Percentiles rank a stretch among this genome's conserved stretches.
phyloP scores from a whole-genome alignment of 192 early-diverging fungal genomes.

The Backusella morwellensis region DNA sequence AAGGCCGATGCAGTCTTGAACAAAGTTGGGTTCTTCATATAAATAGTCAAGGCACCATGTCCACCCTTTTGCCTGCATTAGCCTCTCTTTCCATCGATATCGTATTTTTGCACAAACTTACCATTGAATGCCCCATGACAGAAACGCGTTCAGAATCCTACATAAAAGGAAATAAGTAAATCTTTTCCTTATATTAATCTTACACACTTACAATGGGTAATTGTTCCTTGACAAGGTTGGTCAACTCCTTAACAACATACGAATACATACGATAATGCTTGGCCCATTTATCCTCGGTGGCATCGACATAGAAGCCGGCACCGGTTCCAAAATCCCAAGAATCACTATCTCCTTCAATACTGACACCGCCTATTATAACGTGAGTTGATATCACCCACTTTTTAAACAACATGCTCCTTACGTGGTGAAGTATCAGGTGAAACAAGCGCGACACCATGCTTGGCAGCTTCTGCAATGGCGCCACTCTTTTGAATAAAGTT shows the following conservation, averaged over 20 bases:
- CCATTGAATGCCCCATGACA: constrained; percentile 73
- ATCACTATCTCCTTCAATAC: constrained; percentile 71
- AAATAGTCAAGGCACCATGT: constrained; percentile 81
- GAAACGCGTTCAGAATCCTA: constrained; percentile 46
- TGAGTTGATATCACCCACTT: neutral
- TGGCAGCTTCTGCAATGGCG: constrained; percentile 58
- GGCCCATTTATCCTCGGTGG: constrained; percentile 73
- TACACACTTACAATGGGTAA: constrained; percentile 58
- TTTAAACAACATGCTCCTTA: constrained; percentile 14
- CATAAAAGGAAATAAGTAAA: neutral
- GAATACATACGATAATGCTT: constrained; percentile 83
- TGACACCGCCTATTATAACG: constrained; percentile 44
- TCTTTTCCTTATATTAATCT: neutral
- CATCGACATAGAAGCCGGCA: constrained; percentile 72
- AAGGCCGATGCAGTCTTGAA: constrained; percentile 79
- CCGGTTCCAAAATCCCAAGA: constrained; percentile 68
- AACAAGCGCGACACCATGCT: constrained; percentile 72
- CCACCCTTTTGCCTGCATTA: constrained; percentile 56
- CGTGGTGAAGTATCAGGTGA: constrained; percentile 89
- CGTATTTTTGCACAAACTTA: neutral
- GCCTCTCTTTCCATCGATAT: neutral
- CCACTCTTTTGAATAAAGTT: constrained; percentile 89
- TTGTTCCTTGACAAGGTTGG: constrained; percentile 49
- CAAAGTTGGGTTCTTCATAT: constrained; percentile 66
- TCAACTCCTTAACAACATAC: constrained; percentile 76